Conservation (phyloP, 2,329 filamentous ascomycete species). For the Aspergillus sp. region DNA sequence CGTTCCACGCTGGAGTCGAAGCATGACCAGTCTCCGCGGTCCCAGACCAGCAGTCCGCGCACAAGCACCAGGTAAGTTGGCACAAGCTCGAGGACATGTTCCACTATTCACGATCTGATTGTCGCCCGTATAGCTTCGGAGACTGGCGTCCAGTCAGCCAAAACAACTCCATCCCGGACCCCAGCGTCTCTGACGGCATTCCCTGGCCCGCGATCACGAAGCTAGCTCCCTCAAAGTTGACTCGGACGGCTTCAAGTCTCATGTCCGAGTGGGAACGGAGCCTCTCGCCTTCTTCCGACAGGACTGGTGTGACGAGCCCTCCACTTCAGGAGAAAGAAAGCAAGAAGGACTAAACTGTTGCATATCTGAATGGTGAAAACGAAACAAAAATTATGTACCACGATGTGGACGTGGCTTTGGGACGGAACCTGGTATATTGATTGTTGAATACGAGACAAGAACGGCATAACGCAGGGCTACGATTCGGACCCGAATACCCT, state of each 20-base stretch:
- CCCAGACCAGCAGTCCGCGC: constrained; percentile 43
- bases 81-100: neutral
- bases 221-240: constrained; percentile 66
- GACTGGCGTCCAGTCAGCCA: constrained; percentile 23
- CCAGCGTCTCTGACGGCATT: constrained; percentile 33
- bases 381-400: neutral
- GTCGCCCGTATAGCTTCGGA: constrained; percentile 24
- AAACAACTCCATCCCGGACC: constrained; percentile 20
- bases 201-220: constrained; percentile 65
- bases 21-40: constrained; percentile 37
- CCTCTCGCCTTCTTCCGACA: constrained; percentile 47
- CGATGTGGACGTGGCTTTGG: neutral
- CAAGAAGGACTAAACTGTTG: constrained; percentile 22
- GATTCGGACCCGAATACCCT: constrained; percentile 20
- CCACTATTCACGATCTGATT: constrained; percentile 19
- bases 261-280: constrained; percentile 90
- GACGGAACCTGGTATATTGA: constrained; percentile 1
- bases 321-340: constrained; percentile 18
- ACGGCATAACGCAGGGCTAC: constrained; percentile 26
- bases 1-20: constrained; percentile 46
- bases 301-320: constrained; percentile 9
- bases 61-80: constrained; percentile 46
- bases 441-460: constrained; percentile 12
- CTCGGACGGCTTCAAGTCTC: constrained; percentile 71
- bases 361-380: neutral